A percentile compares a stretch with the other conserved stretches of the same genome.
phyloP scores from a whole-genome alignment of 1,284 basidiomycete species.

The Vanrija sp. region DNA sequence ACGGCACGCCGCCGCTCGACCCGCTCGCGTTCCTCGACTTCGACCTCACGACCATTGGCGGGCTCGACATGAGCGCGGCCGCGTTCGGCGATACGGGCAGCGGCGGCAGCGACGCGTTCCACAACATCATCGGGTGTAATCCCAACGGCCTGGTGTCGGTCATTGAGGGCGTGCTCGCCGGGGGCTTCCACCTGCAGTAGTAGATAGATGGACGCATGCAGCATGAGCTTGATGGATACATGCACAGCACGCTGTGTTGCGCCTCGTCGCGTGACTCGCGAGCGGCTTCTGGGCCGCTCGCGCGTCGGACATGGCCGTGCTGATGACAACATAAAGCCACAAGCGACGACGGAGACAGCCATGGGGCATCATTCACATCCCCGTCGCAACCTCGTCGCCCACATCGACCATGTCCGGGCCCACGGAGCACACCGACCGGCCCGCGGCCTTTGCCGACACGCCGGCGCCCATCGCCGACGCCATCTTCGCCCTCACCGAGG shows the following conservation, averaged over 20 bases:
- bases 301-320: too few relatives aligned
- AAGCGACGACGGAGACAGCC: too few relatives aligned
- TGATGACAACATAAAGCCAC: too few relatives aligned
- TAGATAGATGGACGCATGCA: too few relatives aligned
- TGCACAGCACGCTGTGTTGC: too few relatives aligned
- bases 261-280: too few relatives aligned
- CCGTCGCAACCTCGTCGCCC: too few relatives aligned
- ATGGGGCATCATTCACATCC: too few relatives aligned
- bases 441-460: not conserved
- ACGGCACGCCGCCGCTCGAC: not conserved
- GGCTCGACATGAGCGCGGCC: not conserved
- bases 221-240: too few relatives aligned
- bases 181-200: not conserved
- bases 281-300: too few relatives aligned
- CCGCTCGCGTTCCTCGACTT: conserved; percentile 5
- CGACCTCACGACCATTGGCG: not conserved
- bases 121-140: not conserved
- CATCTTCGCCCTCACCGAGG: conserved; percentile 44
- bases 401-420: too few relatives aligned
- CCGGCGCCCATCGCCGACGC: conserved; percentile 12
- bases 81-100: not conserved
- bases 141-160: conserved; percentile 7
- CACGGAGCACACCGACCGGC: too few relatives aligned
- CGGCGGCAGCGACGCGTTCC: not conserved
- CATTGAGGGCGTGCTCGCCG: conserved; percentile 6